Conservation (phyloP, 371 early-diverging fungal species). For the Lichtheimia corymbifera region DNA sequence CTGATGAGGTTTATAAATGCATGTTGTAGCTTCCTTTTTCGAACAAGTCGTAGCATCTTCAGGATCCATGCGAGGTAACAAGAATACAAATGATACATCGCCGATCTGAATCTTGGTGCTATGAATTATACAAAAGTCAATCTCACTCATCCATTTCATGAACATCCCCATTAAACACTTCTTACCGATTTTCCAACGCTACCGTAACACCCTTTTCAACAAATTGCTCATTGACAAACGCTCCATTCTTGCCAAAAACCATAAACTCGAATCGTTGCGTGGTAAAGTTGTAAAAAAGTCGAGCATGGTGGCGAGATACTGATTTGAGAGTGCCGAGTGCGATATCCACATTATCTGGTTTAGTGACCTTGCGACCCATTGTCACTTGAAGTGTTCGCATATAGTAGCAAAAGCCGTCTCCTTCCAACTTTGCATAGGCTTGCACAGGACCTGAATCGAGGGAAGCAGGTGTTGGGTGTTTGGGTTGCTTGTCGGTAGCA, state of each 20-base stretch:
- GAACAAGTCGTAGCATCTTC: constrained; percentile 23
- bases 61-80: constrained; percentile 62
- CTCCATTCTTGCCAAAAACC: constrained; percentile 88
- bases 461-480: constrained; percentile 15
- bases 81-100: constrained; percentile 75
- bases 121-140: neutral
- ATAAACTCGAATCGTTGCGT: constrained; percentile 78
- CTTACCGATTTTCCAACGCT: constrained; percentile 68
- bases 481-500: constrained; percentile 3
- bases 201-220: constrained; percentile 71
- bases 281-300: constrained; percentile 83
- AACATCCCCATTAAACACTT: constrained; percentile 4
- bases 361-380: constrained; percentile 69
- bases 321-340: constrained; percentile 82
- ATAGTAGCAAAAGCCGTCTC: constrained; percentile 80
- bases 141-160: neutral
- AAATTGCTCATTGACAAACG: constrained; percentile 79
- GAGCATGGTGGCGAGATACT: constrained; percentile 81
- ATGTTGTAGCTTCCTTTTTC: constrained; percentile 21
- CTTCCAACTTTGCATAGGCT: constrained; percentile 90
- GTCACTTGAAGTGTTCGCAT: constrained; percentile 75
- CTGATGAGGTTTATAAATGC: constrained; percentile 40
- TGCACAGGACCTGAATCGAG: constrained; percentile 61
- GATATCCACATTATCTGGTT: constrained; percentile 67
- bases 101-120: constrained; percentile 81